A percentile compares a stretch with the other conserved stretches of the same genome.
Evolutionary conservation across 495 filamentous ascomycete species (phyloP).

Genomic region (Aspergillus olivimuriae): DNA sequence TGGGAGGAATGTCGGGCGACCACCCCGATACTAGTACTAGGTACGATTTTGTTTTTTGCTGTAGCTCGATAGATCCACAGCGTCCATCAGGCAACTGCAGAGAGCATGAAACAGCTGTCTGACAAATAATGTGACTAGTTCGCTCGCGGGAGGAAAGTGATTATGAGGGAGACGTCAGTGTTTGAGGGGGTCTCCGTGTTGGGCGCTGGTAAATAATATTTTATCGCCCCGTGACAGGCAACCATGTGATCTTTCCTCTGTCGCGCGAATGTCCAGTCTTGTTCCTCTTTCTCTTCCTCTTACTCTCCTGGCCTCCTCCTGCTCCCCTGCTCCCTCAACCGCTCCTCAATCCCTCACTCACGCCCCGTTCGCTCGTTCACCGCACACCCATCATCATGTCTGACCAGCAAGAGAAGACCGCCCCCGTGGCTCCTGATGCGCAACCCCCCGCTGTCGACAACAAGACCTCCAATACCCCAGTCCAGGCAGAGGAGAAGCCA

Average conservation of each 20-base stretch:
- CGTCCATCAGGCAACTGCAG: too few species aligned
- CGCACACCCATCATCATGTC: slow-evolving; percentile 11
- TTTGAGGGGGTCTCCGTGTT: too few species aligned
- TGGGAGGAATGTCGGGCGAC: too few species aligned
- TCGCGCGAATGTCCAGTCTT: neutral
- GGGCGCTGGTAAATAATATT: too few species aligned
- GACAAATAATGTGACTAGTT: too few species aligned
- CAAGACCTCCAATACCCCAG: slow-evolving; percentile 5
- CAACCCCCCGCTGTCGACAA: slow-evolving; percentile 4
- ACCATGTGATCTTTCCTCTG: neutral
- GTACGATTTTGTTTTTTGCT: too few species aligned
- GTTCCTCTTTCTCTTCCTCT: neutral
- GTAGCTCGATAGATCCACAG: too few species aligned
- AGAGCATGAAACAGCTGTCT: too few species aligned
- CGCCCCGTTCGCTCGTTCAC: neutral
- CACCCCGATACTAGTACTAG: too few species aligned
- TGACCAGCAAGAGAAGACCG: slow-evolving; percentile 17
- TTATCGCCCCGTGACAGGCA: too few species aligned
- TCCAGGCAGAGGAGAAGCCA: slow-evolving; percentile 20
- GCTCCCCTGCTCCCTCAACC: neutral
- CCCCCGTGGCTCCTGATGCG: slow-evolving; percentile 3
- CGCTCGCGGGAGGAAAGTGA: too few species aligned
- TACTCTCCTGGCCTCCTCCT: neutral
- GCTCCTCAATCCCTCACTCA: neutral
- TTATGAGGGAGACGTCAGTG: too few species aligned